Evolutionary conservation across 2,329 filamentous ascomycete species (phyloP), one percentile per base, ranked within the genome.

Genomic region (Fusarium zealandicum): DNA sequence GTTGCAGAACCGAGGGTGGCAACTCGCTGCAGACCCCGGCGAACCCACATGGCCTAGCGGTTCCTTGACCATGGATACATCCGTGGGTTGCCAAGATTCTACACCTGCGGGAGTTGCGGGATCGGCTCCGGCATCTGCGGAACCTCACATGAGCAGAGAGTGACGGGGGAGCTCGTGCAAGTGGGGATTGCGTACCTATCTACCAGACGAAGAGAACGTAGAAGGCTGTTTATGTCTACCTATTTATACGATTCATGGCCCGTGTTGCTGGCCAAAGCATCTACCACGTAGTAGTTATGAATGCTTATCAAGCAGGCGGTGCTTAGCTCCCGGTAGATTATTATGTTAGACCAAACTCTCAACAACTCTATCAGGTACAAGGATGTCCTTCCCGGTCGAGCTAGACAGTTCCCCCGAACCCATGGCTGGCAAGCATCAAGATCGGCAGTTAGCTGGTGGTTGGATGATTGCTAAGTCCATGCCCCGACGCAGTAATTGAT

Each of bases 121-220:
- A 63, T 63, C 59, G 55, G 43, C 41, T 61, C 47, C 56, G 47
- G 56, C 59, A 63, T 39, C 40, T 63, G 47, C 44, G 38, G 44
- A 46, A 54, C 54, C 51, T 54, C 35, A 49, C 44, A 63, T 44
- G 43, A 59, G 50, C 44, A 41, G 44, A 63, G 14, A 13, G 13
- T n/a, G 17, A 31, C 31, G 28, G 37, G 46, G 46, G 38, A n/a
- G n/a, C n/a, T n/a, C n/a, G n/a, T n/a, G n/a, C n/a, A n/a, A n/a
- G n/a, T n/a, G 20, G n/a, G 20, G 20, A 7, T 22, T 22, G 7
- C 20, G 20, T 22, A 22, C 7, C 7, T 4, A 22, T 20, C 20
- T 20, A 20, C 20, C 20, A 20, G 20, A 6, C 20, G n/a, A n/a
- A 25, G 22, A 25, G 22, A 8, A 25, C 6, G 9, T 8, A 25